Evolutionary conservation across 805 yeast species (phyloP).

Genomic region (Candida ipomoeae): DNA sequence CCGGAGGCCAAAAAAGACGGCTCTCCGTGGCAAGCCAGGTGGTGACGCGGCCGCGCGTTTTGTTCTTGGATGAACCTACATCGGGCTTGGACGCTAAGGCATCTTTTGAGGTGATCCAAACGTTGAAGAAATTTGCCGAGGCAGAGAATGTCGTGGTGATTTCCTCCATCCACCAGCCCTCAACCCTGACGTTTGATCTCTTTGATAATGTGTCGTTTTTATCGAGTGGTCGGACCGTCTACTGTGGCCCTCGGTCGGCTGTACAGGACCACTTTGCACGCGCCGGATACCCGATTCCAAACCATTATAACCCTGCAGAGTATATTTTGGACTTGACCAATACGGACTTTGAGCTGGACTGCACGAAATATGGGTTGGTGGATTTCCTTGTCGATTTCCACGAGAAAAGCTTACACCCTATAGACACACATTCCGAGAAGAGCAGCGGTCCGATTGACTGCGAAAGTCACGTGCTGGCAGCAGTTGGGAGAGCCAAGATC

Average conservation of each 20-base stretch:
- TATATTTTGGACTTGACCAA: conserved; percentile 26
- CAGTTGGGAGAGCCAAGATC: conserved; percentile 7
- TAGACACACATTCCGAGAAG: neutral
- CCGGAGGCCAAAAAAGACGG: conserved; percentile 83
- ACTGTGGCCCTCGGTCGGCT: conserved; percentile 43
- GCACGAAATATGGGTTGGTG: neutral
- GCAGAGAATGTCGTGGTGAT: conserved; percentile 62
- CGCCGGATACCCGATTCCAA: conserved; percentile 19
- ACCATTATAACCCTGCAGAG: conserved; percentile 24
- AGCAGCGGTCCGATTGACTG: neutral
- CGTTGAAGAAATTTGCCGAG: conserved; percentile 46
- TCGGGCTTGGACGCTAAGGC: conserved; percentile 81
- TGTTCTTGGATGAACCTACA: conserved; percentile 84
- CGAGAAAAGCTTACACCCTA: neutral
- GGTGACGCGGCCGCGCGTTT: conserved; percentile 66
- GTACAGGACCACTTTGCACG: conserved; percentile 45
- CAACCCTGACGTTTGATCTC: conserved; percentile 66
- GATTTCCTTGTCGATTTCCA: conserved; percentile 5
- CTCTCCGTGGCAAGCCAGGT: conserved; percentile 75
- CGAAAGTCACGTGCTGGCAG: neutral
- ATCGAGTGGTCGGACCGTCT: conserved; percentile 52
- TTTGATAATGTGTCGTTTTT: conserved; percentile 66
- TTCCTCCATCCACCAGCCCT: conserved; percentile 78
- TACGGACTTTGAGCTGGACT: conserved; percentile 21
- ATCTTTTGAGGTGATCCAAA: conserved; percentile 58